These are phyloP conservation scores for Boletus bicolor DNA, from an alignment of 768 basidiomycete species.

Conservation along the genomic window DNA sequence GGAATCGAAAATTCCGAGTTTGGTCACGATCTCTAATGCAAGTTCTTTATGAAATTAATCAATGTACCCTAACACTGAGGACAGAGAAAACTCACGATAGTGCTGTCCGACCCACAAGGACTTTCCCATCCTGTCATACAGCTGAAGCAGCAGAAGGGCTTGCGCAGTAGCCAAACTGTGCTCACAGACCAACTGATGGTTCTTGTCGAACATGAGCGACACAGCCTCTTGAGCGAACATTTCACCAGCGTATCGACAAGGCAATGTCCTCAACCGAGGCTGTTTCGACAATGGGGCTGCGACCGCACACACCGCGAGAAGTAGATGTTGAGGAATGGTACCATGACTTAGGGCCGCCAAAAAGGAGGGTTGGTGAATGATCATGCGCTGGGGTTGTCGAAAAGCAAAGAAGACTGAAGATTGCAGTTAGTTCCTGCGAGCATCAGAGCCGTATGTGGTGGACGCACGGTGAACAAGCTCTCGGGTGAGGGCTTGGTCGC, in stretches of 20 bases:
- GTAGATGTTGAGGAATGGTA: constrained; percentile 64
- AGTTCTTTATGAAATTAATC: constrained; percentile 42
- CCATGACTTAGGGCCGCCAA: constrained; percentile 61
- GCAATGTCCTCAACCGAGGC: constrained; percentile 53
- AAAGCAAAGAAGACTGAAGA: constrained; percentile 75
- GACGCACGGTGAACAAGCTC: constrained; percentile 72
- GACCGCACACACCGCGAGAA: constrained; percentile 73
- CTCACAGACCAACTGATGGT: constrained; percentile 56
- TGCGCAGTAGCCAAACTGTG: constrained; percentile 71
- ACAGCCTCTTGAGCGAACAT: constrained; percentile 56
- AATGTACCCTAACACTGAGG: neutral
- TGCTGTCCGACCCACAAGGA: constrained; percentile 30
- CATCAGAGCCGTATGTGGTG: neutral
- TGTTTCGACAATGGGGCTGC: constrained; percentile 75
- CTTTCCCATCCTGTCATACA: constrained; percentile 54
- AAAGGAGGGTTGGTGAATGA: constrained; percentile 80
- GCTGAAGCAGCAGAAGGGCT: constrained; percentile 68
- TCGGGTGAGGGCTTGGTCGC: constrained; percentile 62
- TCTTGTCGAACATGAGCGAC: constrained; percentile 67
- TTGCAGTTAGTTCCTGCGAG: constrained; percentile 1
- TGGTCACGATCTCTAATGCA: constrained; percentile 64
- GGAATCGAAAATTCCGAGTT: constrained; percentile 60
- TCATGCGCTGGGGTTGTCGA: constrained; percentile 70
- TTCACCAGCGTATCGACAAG: constrained; percentile 54
- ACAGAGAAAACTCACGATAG: constrained; percentile 26